Evolutionary conservation across 2,329 filamentous ascomycete genomes (phyloP), one percentile per base, ranked within the genome.

Genomic region (Colletotrichum sp.): DNA sequence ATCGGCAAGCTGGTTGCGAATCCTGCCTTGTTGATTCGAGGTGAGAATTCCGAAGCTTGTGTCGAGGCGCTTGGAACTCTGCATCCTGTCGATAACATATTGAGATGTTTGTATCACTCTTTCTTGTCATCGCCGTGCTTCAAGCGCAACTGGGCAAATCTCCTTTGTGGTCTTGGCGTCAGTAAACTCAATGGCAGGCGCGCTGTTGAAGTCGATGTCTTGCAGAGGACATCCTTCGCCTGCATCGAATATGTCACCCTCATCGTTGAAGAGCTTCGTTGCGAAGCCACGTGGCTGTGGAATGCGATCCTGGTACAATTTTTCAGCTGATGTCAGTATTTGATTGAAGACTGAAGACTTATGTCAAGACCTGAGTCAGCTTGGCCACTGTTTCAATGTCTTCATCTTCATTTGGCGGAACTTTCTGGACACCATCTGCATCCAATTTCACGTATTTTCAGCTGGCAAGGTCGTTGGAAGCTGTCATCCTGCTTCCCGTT

Each of bases 11-110:
- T 2, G 31, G 4, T 29, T 61, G 57, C 31, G 57, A 36, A 36
- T 6, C 24, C 18, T 13, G 16, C 29, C 31, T n/a, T 12, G 29
- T 6, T 21, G 29, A 34, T 33, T 84, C 81, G 5, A 87, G 77
- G 70, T 84, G 83, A 2, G 79, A 84, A 70, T 86, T 85, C 8
- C 78, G 80, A 11, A 86, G 81, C 61, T 81, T 76, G 75, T 85
- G 83, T 12, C 82, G 79, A 8, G 79, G 83, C 55, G 82, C 83
- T 65, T 86, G 84, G 2, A 87, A 77, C 18, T 24, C 18, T 1
- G 31, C 0, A 31, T 59, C 18, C 1, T 31, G 29, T 1, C 31
- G 57, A 12, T 7, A 1, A 24, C 24, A 24, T 24, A 31, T 59
- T 34, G 12, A 59, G 6, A 12, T 59, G 11, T 1, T 34, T 24